Evolutionary conservation across 225 moss, liverwort and hornwort species (phyloP).

Genomic region (Pseudoscleropodium purum): DNA sequence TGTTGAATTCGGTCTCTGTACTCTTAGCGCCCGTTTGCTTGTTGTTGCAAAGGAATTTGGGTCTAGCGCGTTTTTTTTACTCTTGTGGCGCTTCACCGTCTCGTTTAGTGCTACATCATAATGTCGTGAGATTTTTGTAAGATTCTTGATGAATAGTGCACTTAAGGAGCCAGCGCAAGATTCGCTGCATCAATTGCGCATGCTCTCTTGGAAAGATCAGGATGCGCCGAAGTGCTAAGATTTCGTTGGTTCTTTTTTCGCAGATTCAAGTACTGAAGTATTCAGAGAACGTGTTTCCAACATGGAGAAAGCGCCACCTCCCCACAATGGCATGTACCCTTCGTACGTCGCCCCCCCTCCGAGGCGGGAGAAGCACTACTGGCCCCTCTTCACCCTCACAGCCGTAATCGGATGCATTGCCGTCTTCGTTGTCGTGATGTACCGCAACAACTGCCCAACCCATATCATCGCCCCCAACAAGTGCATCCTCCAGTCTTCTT

Average conservation of each 20-base stretch:
- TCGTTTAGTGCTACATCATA: background rate
- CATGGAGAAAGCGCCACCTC: constrained; percentile 26
- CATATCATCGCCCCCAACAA: background rate
- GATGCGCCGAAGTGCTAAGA: background rate
- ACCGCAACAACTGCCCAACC: constrained; percentile 35
- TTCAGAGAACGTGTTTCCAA: background rate
- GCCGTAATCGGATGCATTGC: constrained; percentile 29
- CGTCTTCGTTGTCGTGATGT: constrained; percentile 45
- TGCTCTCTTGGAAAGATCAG: background rate
- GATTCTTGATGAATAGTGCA: background rate
- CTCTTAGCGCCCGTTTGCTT: background rate
- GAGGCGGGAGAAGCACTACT: background rate
- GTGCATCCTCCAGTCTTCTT: constrained; percentile 28
- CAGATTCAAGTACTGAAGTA: constrained; percentile 1
- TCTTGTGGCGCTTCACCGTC: background rate
- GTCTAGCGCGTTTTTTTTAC: background rate
- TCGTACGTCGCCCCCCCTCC: constrained; percentile 10
- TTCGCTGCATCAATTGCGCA: background rate
- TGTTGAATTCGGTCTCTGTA: background rate
- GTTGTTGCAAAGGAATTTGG: background rate
- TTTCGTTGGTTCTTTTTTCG: background rate
- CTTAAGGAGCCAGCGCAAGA: background rate
- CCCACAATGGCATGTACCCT: constrained; percentile 41
- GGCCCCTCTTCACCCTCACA: constrained; percentile 27
- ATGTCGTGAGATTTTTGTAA: background rate